Base-by-base conservation (phyloP, 257 asterid genomes). In the Primulina huaijiensis region DNA sequence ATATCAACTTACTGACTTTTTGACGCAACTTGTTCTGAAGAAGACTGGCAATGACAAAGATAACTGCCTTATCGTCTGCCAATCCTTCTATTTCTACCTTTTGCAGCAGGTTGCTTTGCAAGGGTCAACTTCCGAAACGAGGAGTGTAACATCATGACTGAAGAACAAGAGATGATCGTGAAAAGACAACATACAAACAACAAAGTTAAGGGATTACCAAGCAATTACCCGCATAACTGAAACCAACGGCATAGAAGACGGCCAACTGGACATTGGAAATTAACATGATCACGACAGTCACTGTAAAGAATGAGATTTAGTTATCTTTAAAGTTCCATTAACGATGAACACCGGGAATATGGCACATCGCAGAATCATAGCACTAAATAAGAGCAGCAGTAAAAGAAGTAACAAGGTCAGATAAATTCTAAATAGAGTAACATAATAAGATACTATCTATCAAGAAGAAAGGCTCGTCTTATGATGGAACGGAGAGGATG, bases 71-170 rank as follows among this genome's bases (percentile, higher is more conserved):
- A 79, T 40, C 79, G 77, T 77, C 83, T 76, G 6, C 58, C 67
- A 29, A 29, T 65, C 61, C 74, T 79, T 77, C 75, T 75, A 50
- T 62, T 61, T 53, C 89, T 85, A 61, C 83, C 82, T 77, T 76
- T 77, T 59, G 31, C 75, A 67, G 78, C 68, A 66, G 82, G 72
- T 71, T 80, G 96, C 55, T 83, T 89, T 17, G 87, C 65, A 34
- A 87, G 82, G 65, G 94, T 89, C 80, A 93, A 85, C 78, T 87
- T 93, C 84, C 99, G 79, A 65, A 90, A 79, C 0, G 97, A 86
- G 38, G 97, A 95, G 55, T 93, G 99, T 73, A 89, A 79, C 78
- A 93, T 80, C 89, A 82, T 75, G 62, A 79, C 99, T 93, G 96
- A 81, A 83, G 69, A 71, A 29, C 69, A 34, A 63, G 20, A 29